phyloP scores from a whole-genome alignment of 345 rosid genomes.

The Lumnitzera littorea region DNA sequence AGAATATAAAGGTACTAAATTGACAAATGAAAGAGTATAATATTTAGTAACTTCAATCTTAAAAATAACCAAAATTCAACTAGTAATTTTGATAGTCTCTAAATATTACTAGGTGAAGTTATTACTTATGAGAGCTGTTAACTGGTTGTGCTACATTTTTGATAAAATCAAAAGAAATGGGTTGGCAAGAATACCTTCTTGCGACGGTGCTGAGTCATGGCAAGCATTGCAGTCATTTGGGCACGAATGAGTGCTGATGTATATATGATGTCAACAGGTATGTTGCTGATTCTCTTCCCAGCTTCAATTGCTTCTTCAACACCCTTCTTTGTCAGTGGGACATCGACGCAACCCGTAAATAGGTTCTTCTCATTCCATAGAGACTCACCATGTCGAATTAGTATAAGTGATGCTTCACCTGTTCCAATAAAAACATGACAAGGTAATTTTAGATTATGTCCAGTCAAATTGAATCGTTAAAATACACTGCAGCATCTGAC shows the following conservation, averaged over 20 bases:
- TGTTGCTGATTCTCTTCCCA: slow-evolving; percentile 89
- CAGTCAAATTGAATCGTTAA: not conserved
- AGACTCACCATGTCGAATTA: slow-evolving; percentile 95
- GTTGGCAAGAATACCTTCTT: slow-evolving; percentile 47
- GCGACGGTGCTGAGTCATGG: slow-evolving; percentile 95
- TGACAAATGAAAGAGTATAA: too few relatives aligned
- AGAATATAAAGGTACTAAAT: too few relatives aligned
- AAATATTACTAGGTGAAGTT: too few relatives aligned
- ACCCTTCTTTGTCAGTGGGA: slow-evolving; percentile 88
- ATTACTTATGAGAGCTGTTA: not conserved
- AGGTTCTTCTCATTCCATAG: slow-evolving; percentile 98
- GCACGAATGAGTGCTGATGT: slow-evolving; percentile 93
- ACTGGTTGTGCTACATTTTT: not conserved
- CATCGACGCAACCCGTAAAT: slow-evolving; percentile 97
- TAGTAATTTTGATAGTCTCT: too few relatives aligned
- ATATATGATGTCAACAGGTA: slow-evolving; percentile 89
- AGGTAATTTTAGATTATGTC: slow-evolving; percentile 1
- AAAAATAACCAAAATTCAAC: too few relatives aligned
- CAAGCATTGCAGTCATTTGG: slow-evolving; percentile 99
- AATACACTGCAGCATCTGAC: not conserved
- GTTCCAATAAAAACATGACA: slow-evolving; percentile 8
- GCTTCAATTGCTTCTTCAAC: slow-evolving; percentile 98
- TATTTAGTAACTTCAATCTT: too few relatives aligned
- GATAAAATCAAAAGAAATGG: not conserved
- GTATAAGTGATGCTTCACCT: slow-evolving; percentile 87